Evolutionary conservation across 805 yeast genomes (phyloP).

Genomic region (Spathaspora arborariae): DNA sequence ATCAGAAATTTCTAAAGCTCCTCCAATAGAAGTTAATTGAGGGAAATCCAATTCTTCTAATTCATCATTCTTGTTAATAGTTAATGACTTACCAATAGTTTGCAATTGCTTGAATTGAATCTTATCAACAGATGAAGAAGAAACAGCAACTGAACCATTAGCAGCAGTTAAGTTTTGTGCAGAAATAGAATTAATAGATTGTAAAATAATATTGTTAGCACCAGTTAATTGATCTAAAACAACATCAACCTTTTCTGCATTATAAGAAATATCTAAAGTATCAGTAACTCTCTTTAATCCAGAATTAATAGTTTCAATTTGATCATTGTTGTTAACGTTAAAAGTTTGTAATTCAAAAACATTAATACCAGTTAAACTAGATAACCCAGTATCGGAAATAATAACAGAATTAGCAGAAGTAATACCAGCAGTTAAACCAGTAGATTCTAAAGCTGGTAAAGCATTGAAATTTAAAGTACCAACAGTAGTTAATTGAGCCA

Average conservation of each 20-base stretch:
- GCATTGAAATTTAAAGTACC: constrained; percentile 79
- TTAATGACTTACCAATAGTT: constrained; percentile 74
- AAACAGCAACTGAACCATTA: constrained; percentile 80
- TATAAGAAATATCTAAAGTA: constrained; percentile 75
- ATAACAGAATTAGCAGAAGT: constrained; percentile 66
- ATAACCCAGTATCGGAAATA: constrained; percentile 72
- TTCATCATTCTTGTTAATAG: constrained; percentile 69
- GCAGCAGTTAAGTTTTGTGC: constrained; percentile 65
- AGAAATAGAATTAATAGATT: constrained; percentile 71
- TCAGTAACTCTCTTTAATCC: constrained; percentile 71
- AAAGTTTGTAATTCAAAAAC: constrained; percentile 46
- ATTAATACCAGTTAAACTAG: constrained; percentile 62
- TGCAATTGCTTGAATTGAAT: constrained; percentile 54
- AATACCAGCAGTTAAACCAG: constrained; percentile 68
- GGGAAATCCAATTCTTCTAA: constrained; percentile 68
- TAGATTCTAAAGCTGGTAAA: constrained; percentile 73
- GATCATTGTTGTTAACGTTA: constrained; percentile 88
- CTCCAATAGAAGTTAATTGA: constrained; percentile 71
- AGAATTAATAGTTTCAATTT: constrained; percentile 68
- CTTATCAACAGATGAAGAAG: constrained; percentile 61
- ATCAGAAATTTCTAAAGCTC: constrained; percentile 89
- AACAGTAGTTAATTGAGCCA: constrained; percentile 77
- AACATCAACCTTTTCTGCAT: constrained; percentile 74
- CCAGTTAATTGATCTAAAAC: constrained; percentile 64
- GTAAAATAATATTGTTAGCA: constrained; percentile 88